Conservation (phyloP, 768 basidiomycete species). For the Mycena rosella region DNA sequence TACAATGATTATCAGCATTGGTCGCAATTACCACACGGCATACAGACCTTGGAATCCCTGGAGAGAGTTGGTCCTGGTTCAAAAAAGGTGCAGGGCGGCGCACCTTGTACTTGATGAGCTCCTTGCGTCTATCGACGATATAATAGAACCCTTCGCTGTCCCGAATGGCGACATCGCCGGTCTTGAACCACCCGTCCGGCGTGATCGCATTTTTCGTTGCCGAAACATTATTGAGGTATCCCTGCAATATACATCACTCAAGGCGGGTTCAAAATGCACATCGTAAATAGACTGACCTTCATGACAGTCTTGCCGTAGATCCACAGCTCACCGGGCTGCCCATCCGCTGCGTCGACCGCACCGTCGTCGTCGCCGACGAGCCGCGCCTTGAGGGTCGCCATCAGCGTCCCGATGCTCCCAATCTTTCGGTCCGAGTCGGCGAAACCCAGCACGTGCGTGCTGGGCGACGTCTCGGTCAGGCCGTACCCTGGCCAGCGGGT, state of each 20-base stretch:
- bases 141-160: conserved; percentile 1
- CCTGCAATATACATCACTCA: conserved; percentile 46
- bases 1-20: conserved; percentile 19
- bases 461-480: conserved; percentile 76
- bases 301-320: conserved; percentile 72
- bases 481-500: conserved; percentile 64
- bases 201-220: conserved; percentile 72
- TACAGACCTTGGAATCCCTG: conserved; percentile 30
- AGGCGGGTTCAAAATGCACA: not conserved
- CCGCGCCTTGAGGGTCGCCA: conserved; percentile 71
- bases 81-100: not conserved
- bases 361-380: conserved; percentile 65
- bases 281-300: conserved; percentile 54
- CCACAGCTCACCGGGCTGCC: conserved; percentile 76
- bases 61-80: not conserved
- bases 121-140: conserved; percentile 66
- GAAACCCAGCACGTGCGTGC: conserved; percentile 56
- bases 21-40: too few species aligned
- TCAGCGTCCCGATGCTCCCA: conserved; percentile 67
- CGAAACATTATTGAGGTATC: conserved; percentile 70
- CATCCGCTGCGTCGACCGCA: conserved; percentile 51
- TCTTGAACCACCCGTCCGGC: conserved; percentile 76
- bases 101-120: conserved; percentile 71
- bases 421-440: conserved; percentile 52
- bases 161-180: conserved; percentile 66